Base-by-base conservation (phyloP, 768 basidiomycete genomes). In the Termitomyces sp. region DNA sequence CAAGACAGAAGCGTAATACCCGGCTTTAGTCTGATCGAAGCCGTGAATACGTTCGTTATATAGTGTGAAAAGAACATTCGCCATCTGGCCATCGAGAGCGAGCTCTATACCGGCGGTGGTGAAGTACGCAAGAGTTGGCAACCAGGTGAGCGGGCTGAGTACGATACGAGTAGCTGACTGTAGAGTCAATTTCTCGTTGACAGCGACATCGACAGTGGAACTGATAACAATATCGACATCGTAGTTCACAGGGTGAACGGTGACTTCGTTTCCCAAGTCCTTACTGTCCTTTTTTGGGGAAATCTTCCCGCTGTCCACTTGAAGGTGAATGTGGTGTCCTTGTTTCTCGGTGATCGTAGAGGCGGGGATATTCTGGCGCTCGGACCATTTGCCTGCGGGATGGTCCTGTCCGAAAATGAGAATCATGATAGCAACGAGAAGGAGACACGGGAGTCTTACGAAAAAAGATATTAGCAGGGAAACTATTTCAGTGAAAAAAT, bases 71-170 rank as follows among this genome's bases (percentile, higher is more conserved):
- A 84, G 68, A 8, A 80, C 72, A 56, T 71, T 76, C 20, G 79
- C 75, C 62, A 85, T 70, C 58, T 79, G 77, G 7, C 77, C 78
- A 62, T 87, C 82, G 43, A 87, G 75, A 1, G 79, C 77, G 7
- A 87, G 75, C 67, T 86, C 85, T 46, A 78, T 75, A 0, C 85
- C 84, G 61, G 85, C 85, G 2, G 83, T 82, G 0, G 79, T 79
- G 37, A 79, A 59, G 57, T 86, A 86, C 13, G 78, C 79, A 9
- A 83, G 64, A 0, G 79, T 68, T 0, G 83, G 83, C 3, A 85
- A 74, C 81, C 83, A 84, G 1, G 83, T 85, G 13, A 81, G 59
- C 1, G 80, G 80, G 55, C 63, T 76, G 20, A 60, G 12, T 26
- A 81, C 27, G 50, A 83, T 74, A 40, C 63, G 55, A 20, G 62